Percentiles rank a stretch among this genome's conserved stretches.
Conservation (phyloP, 2,329 filamentous ascomycete genomes). For the Pestalotiopsis sp. region DNA sequence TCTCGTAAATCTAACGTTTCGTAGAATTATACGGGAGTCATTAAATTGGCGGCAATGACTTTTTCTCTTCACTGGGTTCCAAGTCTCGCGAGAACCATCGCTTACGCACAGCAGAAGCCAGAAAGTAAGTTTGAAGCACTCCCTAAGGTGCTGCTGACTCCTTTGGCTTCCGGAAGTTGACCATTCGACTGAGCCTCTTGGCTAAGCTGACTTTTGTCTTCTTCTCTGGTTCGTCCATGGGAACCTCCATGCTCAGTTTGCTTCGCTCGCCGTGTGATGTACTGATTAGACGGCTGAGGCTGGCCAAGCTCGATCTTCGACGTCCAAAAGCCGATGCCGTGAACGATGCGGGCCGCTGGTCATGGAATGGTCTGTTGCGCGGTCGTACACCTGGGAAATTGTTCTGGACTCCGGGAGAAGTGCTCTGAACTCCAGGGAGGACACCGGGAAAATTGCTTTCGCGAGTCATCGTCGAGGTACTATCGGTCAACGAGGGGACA, state of each 20-base stretch:
- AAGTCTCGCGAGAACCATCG: conserved; percentile 10
- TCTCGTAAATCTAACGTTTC: conserved; percentile 16
- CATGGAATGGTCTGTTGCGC: conserved; percentile 46
- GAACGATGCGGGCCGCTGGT: conserved; percentile 64
- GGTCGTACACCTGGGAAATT: conserved; percentile 36
- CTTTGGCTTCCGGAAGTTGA: conserved; percentile 77
- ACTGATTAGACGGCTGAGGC: conserved; percentile 75
- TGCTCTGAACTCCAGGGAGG: conserved; percentile 5
- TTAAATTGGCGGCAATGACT: neutral
- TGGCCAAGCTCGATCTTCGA: conserved; percentile 75
- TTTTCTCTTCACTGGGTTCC: conserved; percentile 8
- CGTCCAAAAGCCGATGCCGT: conserved; percentile 65
- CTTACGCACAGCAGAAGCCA: neutral
- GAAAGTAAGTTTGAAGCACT: conserved; percentile 11
- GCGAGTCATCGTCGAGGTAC: conserved; percentile 75
- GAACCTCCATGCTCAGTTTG: conserved; percentile 72
- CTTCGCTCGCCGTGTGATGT: conserved; percentile 74
- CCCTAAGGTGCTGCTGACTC: conserved; percentile 33
- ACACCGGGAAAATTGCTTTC: conserved; percentile 57
- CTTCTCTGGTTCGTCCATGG: conserved; percentile 58
- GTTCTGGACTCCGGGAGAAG: conserved; percentile 36
- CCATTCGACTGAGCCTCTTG: conserved; percentile 71
- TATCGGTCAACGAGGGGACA: conserved; percentile 74
- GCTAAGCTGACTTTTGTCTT: conserved; percentile 63
- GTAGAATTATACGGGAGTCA: conserved; percentile 10